Percentiles rank a stretch among this genome's conserved stretches.
phyloP scores from a whole-genome alignment of 2,329 filamentous ascomycete species.

The Xylaria sp. region DNA sequence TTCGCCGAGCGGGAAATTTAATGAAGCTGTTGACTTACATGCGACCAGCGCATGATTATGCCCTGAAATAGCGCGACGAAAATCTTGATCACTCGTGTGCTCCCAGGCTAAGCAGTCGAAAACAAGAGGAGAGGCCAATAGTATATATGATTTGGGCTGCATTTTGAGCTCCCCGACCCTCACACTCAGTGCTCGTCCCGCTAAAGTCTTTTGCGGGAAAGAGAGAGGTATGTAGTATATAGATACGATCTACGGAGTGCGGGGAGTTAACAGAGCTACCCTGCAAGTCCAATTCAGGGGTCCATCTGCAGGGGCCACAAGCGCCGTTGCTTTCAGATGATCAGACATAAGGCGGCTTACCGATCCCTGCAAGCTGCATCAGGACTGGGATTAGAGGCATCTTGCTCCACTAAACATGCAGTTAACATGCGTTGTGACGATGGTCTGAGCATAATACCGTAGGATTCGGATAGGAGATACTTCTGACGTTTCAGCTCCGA shows the following conservation, averaged over 20 bases:
- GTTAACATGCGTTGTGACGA: constrained; percentile 12
- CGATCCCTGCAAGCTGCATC: constrained; percentile 25
- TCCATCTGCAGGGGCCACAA: constrained; percentile 32
- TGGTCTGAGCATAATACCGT: constrained; percentile 2
- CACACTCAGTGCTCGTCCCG: constrained; percentile 4
- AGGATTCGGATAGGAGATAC: constrained; percentile 22
- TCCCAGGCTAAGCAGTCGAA: constrained; percentile 42
- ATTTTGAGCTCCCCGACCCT: constrained; percentile 31
- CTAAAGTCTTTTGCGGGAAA: not conserved
- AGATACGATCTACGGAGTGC: not conserved
- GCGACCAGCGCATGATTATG: constrained; percentile 47
- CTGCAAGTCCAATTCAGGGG: constrained; percentile 44
- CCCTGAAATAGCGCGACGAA: constrained; percentile 44
- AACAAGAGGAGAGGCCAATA: constrained; percentile 31
- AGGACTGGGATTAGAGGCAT: constrained; percentile 1
- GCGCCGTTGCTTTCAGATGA: constrained; percentile 23
- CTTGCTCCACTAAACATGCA: constrained; percentile 34
- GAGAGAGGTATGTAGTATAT: not conserved
- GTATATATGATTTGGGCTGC: constrained; percentile 35
- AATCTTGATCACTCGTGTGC: constrained; percentile 43
- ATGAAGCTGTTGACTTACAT: constrained; percentile 43
- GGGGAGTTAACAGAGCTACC: constrained; percentile 34
- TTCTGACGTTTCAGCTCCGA: constrained; percentile 45
- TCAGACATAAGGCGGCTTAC: constrained; percentile 42
- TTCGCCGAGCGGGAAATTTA: not conserved